Base-by-base conservation (phyloP, 202 grass and related monocot genomes). In the Carex sylvatica region DNA sequence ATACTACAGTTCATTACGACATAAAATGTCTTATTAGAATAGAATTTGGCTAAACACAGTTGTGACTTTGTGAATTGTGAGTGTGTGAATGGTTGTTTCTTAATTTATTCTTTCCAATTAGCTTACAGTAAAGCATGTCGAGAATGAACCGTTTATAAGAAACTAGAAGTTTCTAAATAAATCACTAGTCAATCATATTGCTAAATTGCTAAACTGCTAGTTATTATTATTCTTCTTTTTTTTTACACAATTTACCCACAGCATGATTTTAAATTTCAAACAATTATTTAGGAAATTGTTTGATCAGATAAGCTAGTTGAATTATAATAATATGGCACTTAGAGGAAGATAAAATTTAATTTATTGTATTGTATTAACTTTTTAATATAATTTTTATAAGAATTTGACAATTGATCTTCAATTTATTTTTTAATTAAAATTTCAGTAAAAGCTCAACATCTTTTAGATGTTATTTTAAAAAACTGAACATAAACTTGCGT, bases 11-110 rank as follows among this genome's bases (percentile, higher is more conserved):
- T 74, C 5, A 51, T 30, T 28, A 53, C 1, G 71, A 74, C 47
- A 74, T 54, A 31, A 54, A 30, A n/a, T 74, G 71, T 74, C 71
- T 54, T 53, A 53, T 74, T 74, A 33, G 6, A 18, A 54, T 54
- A 30, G 5, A 74, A 74, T 74, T 26, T 74, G 6, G 46, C 47
- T 44, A 70, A 70, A 15, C 44, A 51, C 20, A 30, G 0, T 67
- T 53, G 23, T 54, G 24, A 31, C 36, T 40, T 40, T 40, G 36
- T 40, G 36, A 40, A 5, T 67, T 53, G 23, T 54, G 24, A 31
- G 23, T 52, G 47, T 28, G 62, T 26, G 62, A 40, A 40, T 40
- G 36, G 6, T 52, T 52, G 12, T 23, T 26, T 73, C 1, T 44
- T 46, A 46, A 46, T 46, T 70, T 70, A 18, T 44, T 70, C 9